These are phyloP conservation scores for Crucibulum laeve DNA, from an alignment of 768 basidiomycete species.

Conservation along the genomic window DNA sequence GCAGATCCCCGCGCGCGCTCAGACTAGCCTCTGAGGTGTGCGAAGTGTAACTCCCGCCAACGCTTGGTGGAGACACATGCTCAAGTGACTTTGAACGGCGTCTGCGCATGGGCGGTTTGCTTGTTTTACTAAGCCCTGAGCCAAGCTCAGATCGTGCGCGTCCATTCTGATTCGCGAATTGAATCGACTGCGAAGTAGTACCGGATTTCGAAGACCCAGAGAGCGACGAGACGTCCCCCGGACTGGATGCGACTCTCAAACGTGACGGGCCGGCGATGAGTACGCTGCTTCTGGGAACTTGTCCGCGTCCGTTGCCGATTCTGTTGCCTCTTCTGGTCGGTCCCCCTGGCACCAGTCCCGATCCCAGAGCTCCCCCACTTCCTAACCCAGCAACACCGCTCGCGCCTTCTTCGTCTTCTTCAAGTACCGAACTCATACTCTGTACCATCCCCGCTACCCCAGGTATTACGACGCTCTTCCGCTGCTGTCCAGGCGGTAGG, in stretches of 20 bases:
- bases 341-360: background rate
- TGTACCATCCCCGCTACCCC: slow-evolving; percentile 33
- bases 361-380: background rate
- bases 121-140: no score
- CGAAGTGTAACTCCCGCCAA: no score
- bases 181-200: no score
- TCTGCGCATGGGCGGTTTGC: no score
- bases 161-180: no score
- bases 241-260: background rate
- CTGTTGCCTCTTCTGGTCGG: background rate
- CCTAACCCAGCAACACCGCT: no score
- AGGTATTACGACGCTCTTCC: background rate
- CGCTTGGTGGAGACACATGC: no score
- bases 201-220: no score
- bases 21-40: no score
- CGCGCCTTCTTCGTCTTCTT: slow-evolving; percentile 47
- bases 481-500: background rate
- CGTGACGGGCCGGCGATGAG: background rate
- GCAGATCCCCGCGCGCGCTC: slow-evolving; percentile 33
- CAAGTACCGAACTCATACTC: slow-evolving; percentile 49
- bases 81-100: no score
- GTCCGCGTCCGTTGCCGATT: background rate
- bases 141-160: no score
- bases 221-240: no score
- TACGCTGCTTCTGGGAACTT: background rate